These are phyloP conservation scores for Solanum sitiens DNA, from an alignment of 257 asterid genomes.

Conservation along the genomic window DNA sequence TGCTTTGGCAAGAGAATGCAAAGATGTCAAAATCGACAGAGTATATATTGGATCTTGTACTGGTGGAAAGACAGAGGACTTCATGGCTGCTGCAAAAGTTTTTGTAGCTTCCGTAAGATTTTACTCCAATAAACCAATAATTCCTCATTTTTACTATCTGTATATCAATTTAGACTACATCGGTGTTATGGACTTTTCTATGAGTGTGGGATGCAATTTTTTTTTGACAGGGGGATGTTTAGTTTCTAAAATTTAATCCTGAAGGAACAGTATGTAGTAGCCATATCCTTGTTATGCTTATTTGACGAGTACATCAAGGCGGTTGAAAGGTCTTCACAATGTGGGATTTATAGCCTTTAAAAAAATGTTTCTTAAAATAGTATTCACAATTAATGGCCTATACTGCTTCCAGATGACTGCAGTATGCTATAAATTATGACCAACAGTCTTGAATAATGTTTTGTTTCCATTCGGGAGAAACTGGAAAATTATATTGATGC, in stretches of 20 bases:
- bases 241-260: background rate
- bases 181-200: background rate
- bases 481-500: background rate
- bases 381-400: background rate
- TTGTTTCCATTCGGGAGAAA: background rate
- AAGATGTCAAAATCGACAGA: conserved; percentile 89
- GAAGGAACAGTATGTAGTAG: background rate
- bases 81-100: conserved; percentile 96
- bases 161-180: background rate
- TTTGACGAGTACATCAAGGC: background rate
- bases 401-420: background rate
- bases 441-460: background rate
- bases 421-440: background rate
- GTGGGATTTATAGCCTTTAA: background rate
- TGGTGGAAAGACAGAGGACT: conserved; percentile 98
- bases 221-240: background rate
- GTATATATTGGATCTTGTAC: conserved; percentile 98
- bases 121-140: background rate
- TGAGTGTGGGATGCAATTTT: background rate
- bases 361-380: background rate
- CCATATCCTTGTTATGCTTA: background rate
- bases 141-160: background rate
- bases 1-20: conserved; percentile 97
- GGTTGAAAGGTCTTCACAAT: background rate
- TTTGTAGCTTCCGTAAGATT: conserved; percentile 72